Percentiles rank a stretch among this genome's conserved stretches.
phyloP scores from a whole-genome alignment of 257 asterid species.

The Scutellaria galericulata region DNA sequence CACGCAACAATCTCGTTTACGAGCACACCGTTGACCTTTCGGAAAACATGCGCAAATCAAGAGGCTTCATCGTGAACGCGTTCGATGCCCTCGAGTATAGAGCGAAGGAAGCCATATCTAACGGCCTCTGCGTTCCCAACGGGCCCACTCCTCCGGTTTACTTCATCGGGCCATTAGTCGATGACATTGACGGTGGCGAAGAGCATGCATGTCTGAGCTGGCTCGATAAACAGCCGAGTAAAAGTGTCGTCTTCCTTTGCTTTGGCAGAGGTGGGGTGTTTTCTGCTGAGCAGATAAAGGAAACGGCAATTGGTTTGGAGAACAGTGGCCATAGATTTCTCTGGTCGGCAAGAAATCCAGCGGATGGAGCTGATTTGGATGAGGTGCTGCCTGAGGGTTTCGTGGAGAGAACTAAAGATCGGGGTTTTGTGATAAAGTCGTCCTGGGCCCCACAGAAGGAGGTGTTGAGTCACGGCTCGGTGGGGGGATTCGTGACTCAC shows the following conservation, averaged over 20 bases:
- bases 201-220: conserved; percentile 12
- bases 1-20: no score
- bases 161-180: neutral
- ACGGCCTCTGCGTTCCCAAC: neutral
- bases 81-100: neutral
- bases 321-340: conserved; percentile 10
- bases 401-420: conserved; percentile 24
- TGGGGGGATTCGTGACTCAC: conserved; percentile 71
- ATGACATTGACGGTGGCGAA: neutral
- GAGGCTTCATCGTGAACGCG: neutral
- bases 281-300: conserved; percentile 9
- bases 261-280: conserved; percentile 18
- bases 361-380: no score
- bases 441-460: conserved; percentile 63
- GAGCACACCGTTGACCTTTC: no score
- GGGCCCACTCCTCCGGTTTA: neutral
- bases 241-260: conserved; percentile 20
- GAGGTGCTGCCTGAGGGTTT: no score
- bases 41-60: no score
- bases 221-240: conserved; percentile 17
- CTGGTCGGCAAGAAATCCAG: neutral
- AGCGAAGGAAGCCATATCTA: neutral
- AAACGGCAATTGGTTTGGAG: conserved; percentile 11
- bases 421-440: conserved; percentile 48
- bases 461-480: conserved; percentile 54